phyloP scores from a whole-genome alignment of 306 rosid species.

The Spatholobus suberectus region DNA sequence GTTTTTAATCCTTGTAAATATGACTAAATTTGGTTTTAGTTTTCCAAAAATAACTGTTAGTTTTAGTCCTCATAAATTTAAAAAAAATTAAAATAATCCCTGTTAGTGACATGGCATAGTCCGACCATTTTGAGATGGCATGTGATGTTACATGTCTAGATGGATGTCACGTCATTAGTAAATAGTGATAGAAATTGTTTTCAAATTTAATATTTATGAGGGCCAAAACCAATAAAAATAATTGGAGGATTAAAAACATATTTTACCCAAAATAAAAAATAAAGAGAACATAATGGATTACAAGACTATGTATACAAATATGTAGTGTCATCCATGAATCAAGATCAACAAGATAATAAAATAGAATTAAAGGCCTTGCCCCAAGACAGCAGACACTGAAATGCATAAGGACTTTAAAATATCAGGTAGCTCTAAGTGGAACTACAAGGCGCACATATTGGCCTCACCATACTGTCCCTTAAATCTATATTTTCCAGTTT shows the following conservation, averaged over 20 bases:
- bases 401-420: background rate
- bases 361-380: background rate
- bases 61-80: background rate
- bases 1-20: background rate
- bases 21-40: background rate
- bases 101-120: background rate
- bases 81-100: background rate
- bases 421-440: conserved; percentile 5
- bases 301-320: conserved; percentile 23
- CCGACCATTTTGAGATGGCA: background rate
- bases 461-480: background rate
- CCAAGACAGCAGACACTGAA: background rate
- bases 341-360: conserved; percentile 14
- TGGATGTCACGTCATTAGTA: background rate
- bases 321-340: background rate
- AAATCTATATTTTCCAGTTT: background rate
- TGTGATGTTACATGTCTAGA: background rate
- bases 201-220: background rate
- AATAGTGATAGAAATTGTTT: background rate
- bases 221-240: background rate
- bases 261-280: background rate
- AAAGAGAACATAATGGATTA: conserved; percentile 26
- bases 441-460: background rate
- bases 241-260: background rate
- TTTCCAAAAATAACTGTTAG: background rate